Conservation (phyloP, 331 rosid species). For the Pyrus hybrid region DNA sequence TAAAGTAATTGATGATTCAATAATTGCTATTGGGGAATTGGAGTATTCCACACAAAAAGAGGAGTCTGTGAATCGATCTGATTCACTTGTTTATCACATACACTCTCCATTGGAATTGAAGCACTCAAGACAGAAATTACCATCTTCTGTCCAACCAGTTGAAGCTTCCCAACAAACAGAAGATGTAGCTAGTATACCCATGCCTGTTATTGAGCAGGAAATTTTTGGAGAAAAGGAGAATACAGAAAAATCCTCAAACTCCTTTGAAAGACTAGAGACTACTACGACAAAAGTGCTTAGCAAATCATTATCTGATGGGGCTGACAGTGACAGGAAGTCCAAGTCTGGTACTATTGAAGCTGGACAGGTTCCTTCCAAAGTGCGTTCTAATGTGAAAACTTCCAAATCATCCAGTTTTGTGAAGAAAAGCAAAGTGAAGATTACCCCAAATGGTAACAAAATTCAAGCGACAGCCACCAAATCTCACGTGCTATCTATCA, state of each 20-base stretch:
- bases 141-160: conserved; percentile 28
- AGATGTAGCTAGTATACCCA: conserved; percentile 35
- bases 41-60: conserved; percentile 36
- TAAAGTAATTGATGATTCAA: conserved; percentile 29
- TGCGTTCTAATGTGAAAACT: conserved; percentile 40
- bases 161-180: conserved; percentile 48
- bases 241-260: conserved; percentile 33
- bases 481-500: conserved; percentile 39
- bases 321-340: conserved; percentile 28
- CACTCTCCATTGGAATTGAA: conserved; percentile 38
- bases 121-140: conserved; percentile 29
- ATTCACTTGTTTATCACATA: conserved; percentile 35
- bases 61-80: conserved; percentile 30
- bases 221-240: conserved; percentile 21
- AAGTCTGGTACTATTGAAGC: conserved; percentile 44
- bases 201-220: conserved; percentile 33
- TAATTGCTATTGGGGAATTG: conserved; percentile 15
- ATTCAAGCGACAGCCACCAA: conserved; percentile 33
- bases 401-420: conserved; percentile 30
- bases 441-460: conserved; percentile 30
- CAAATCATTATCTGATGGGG: conserved; percentile 28
- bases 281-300: conserved; percentile 18
- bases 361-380: conserved; percentile 30
- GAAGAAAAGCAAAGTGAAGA: conserved; percentile 57
- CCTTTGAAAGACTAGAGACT: conserved; percentile 20